Conservation (phyloP, 495 filamentous ascomycete genomes). For the Trichoderma asperelloides region DNA sequence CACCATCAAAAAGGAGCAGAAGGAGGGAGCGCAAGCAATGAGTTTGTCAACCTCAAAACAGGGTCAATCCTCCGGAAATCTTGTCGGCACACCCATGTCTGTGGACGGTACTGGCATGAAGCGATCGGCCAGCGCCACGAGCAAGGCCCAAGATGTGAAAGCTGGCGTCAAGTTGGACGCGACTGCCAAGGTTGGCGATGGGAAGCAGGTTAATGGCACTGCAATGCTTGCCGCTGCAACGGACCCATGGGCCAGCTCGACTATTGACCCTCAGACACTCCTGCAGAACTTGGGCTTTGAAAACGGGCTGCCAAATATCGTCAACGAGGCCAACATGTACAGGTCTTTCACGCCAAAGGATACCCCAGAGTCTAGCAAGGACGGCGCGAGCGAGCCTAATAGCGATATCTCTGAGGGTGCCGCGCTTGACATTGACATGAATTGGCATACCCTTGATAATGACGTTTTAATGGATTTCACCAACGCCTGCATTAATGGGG, state of each 20-base stretch:
- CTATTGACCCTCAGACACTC: slow-evolving; percentile 39
- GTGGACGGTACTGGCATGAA: slow-evolving; percentile 35
- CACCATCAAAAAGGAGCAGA: slow-evolving; percentile 18
- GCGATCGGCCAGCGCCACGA: slow-evolving; percentile 28
- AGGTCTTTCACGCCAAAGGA: slow-evolving; percentile 44
- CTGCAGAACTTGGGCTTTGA: slow-evolving; percentile 17
- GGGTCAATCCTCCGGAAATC: slow-evolving; percentile 29
- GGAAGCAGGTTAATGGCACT: background rate
- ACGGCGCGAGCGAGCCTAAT: slow-evolving; percentile 42
- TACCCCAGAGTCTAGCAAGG: slow-evolving; percentile 48
- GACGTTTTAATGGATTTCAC: slow-evolving; percentile 27
- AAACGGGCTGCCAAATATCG: slow-evolving; percentile 21
- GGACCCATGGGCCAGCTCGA: slow-evolving; percentile 29
- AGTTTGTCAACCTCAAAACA: slow-evolving; percentile 30
- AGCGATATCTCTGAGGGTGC: slow-evolving; percentile 44
- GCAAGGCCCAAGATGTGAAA: slow-evolving; percentile 22
- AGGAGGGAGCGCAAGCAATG: slow-evolving; percentile 25
- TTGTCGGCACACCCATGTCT: slow-evolving; percentile 35
- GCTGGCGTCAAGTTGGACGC: slow-evolving; percentile 7
- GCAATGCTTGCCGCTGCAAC: slow-evolving; percentile 15
- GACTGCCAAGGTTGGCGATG: background rate
- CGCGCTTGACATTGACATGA: slow-evolving; percentile 33
- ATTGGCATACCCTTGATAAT: slow-evolving; percentile 31
- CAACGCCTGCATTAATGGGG: slow-evolving; percentile 22
- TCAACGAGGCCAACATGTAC: slow-evolving; percentile 39